phyloP scores from a whole-genome alignment of 1,284 basidiomycete species.

The Ustilago vetiveriae region DNA sequence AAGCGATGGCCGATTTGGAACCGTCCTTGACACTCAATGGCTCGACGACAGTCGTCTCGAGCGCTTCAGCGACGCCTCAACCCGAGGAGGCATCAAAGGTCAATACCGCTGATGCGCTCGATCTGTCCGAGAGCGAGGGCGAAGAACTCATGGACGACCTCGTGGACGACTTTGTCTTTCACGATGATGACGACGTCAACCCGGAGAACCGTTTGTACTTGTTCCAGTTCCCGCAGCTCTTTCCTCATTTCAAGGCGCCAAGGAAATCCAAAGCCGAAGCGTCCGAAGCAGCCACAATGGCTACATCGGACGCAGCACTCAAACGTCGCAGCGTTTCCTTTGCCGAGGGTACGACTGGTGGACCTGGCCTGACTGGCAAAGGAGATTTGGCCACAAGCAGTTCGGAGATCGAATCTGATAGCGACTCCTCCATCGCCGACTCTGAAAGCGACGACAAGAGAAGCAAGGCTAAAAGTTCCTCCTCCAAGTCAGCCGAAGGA shows the following conservation, averaged over 20 bases:
- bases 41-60: slow-evolving; percentile 13
- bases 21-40: background rate
- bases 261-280: slow-evolving; percentile 2
- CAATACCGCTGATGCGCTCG: slow-evolving; percentile 77
- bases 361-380: slow-evolving; percentile 24
- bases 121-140: slow-evolving; percentile 84
- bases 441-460: slow-evolving; percentile 31
- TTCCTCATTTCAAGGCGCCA: slow-evolving; percentile 75
- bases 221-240: slow-evolving; percentile 91
- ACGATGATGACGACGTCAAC: slow-evolving; percentile 51
- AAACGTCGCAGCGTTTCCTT: slow-evolving; percentile 53
- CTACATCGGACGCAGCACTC: background rate
- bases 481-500: slow-evolving; percentile 34
- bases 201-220: slow-evolving; percentile 78
- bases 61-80: slow-evolving; percentile 26
- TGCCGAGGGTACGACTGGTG: slow-evolving; percentile 54
- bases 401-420: slow-evolving; percentile 23
- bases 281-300: slow-evolving; percentile 4
- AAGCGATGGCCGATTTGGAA: slow-evolving; percentile 18
- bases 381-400: slow-evolving; percentile 2
- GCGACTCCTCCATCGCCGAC: slow-evolving; percentile 3
- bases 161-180: slow-evolving; percentile 76
- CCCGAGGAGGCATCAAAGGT: slow-evolving; percentile 66
- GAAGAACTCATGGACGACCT: slow-evolving; percentile 87
- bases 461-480: slow-evolving; percentile 1